These are phyloP conservation scores for Solanum habrochaites DNA, from an alignment of 257 asterid species.

Conservation along the genomic window DNA sequence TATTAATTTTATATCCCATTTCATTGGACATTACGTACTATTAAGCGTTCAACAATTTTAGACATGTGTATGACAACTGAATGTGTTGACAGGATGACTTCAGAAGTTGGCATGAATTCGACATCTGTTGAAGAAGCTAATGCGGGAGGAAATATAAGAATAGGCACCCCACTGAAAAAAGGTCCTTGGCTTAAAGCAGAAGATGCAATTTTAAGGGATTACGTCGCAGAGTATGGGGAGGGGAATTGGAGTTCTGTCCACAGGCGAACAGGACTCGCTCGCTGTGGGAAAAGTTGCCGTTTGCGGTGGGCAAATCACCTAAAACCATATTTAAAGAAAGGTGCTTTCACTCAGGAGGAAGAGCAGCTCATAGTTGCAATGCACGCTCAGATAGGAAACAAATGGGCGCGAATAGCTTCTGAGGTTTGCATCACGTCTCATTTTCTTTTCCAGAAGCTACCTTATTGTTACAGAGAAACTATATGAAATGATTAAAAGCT, in stretches of 20 bases:
- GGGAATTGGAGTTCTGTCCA: constrained; percentile 84
- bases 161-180: constrained; percentile 40
- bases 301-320: constrained; percentile 85
- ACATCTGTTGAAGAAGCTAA: constrained; percentile 35
- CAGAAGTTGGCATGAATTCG: constrained; percentile 23
- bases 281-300: constrained; percentile 89
- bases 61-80: constrained; percentile 33
- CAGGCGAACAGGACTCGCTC: constrained; percentile 69
- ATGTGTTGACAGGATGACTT: constrained; percentile 34
- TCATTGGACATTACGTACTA: not conserved
- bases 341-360: constrained; percentile 60
- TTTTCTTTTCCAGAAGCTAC: not conserved
- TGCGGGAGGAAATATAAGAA: constrained; percentile 34
- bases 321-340: constrained; percentile 67
- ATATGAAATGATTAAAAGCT: not conserved
- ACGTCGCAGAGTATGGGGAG: constrained; percentile 61
- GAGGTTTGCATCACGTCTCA: constrained; percentile 35
- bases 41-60: not conserved
- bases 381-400: constrained; percentile 74
- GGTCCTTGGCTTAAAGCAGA: constrained; percentile 93
- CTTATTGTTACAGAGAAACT: not conserved
- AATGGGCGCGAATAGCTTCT: constrained; percentile 89
- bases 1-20: not conserved
- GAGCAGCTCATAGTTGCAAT: constrained; percentile 54
- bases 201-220: constrained; percentile 52